These are phyloP conservation scores for Paracamarosporium sp. DNA, from an alignment of 2,329 filamentous ascomycete genomes.

Conservation along the genomic window DNA sequence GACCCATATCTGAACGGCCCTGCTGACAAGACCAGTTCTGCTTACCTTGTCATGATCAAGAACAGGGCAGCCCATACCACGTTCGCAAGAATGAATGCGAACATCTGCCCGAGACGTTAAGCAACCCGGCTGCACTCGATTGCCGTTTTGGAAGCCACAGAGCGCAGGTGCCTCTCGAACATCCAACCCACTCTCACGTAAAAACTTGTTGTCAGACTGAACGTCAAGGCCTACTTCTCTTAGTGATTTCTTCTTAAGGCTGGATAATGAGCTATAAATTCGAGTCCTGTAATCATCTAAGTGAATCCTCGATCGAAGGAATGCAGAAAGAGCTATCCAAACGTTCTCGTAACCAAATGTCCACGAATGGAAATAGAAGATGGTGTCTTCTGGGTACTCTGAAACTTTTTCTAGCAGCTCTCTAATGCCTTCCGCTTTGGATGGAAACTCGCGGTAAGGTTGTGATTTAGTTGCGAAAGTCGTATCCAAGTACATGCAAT, in stretches of 20 bases:
- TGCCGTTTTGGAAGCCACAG: conserved; percentile 77
- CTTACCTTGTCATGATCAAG: conserved; percentile 51
- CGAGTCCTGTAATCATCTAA: conserved; percentile 80
- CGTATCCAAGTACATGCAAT: conserved; percentile 89
- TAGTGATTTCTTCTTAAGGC: conserved; percentile 27
- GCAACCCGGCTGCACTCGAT: conserved; percentile 72
- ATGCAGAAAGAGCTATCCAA: conserved; percentile 79
- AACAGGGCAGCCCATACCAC: conserved; percentile 66
- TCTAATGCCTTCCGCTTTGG: conserved; percentile 75
- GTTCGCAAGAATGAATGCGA: conserved; percentile 86
- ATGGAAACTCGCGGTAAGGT: conserved; percentile 60
- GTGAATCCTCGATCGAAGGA: conserved; percentile 75
- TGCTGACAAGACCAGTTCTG: not conserved
- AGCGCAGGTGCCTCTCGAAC: conserved; percentile 68
- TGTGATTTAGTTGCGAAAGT: conserved; percentile 69
- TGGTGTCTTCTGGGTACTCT: conserved; percentile 72
- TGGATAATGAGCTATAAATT: conserved; percentile 70
- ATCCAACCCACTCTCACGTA: conserved; percentile 48
- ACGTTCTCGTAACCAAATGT: conserved; percentile 95
- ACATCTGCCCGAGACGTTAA: conserved; percentile 69
- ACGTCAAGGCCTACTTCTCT: conserved; percentile 48
- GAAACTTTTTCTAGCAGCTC: conserved; percentile 75
- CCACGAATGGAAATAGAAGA: conserved; percentile 88
- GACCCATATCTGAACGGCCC: no score
- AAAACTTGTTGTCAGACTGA: conserved; percentile 25